Conservation (phyloP, 2,329 filamentous ascomycete species). For the Cladosporium cucumerinum region DNA sequence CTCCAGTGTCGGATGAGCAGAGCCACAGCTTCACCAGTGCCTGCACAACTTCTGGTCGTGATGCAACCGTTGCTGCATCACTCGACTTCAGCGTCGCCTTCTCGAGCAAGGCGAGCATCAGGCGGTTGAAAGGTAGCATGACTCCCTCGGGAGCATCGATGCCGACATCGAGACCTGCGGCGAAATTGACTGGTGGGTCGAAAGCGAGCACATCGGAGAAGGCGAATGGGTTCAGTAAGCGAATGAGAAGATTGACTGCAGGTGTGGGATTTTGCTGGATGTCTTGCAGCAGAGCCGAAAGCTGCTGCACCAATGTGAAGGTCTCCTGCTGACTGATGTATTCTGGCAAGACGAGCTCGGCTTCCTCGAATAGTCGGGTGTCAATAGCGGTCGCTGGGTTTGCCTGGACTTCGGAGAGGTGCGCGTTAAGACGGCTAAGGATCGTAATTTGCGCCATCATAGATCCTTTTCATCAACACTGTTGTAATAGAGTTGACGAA, state of each 20-base stretch:
- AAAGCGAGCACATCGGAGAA: slow-evolving; percentile 49
- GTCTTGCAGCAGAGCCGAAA: slow-evolving; percentile 50
- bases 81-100: slow-evolving; percentile 52
- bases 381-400: slow-evolving; percentile 46
- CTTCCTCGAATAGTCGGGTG: slow-evolving; percentile 48
- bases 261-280: slow-evolving; percentile 58
- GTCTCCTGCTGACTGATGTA: slow-evolving; percentile 35
- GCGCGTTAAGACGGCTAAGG: slow-evolving; percentile 34
- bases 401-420: slow-evolving; percentile 44
- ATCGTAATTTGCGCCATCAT: slow-evolving; percentile 1
- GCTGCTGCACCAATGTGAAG: slow-evolving; percentile 40
- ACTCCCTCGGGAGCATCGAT: slow-evolving; percentile 26
- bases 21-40: slow-evolving; percentile 59
- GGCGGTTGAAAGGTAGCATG: slow-evolving; percentile 50
- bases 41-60: slow-evolving; percentile 52
- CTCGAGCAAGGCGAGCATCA: slow-evolving; percentile 54
- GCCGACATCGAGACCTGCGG: slow-evolving; percentile 51
- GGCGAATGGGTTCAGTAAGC: slow-evolving; percentile 47
- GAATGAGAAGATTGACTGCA: slow-evolving; percentile 51
- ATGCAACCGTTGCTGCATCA: slow-evolving; percentile 58
- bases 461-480: background rate
- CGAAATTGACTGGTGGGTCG: slow-evolving; percentile 51
- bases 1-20: slow-evolving; percentile 52
- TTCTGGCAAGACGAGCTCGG: slow-evolving; percentile 45
- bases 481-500: background rate